Evolutionary conservation across 306 rosid genomes (phyloP).

Genomic region (Albizia julibrissin): DNA sequence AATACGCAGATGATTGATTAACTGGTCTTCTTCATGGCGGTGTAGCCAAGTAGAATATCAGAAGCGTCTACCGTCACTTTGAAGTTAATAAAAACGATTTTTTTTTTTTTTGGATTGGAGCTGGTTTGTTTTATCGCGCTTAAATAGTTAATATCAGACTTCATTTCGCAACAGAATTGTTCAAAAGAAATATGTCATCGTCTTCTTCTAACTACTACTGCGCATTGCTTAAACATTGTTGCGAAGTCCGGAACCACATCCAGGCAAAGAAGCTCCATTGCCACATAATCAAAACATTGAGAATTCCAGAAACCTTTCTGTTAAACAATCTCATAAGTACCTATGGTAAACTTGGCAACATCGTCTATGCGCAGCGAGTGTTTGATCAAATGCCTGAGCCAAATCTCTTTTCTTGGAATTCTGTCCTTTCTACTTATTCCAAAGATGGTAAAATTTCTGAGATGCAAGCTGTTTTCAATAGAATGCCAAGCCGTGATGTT

Average conservation of each 20-base stretch:
- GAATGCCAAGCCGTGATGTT: conserved; percentile 62
- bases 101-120: neutral
- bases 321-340: conserved; percentile 56
- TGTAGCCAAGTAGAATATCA: neutral
- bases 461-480: conserved; percentile 56
- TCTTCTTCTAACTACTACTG: conserved; percentile 66
- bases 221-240: conserved; percentile 61
- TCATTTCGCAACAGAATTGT: conserved; percentile 33
- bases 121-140: neutral
- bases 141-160: neutral
- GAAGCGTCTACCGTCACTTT: neutral
- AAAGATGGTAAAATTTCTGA: conserved; percentile 51
- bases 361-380: conserved; percentile 58
- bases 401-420: conserved; percentile 73
- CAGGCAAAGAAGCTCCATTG: conserved; percentile 71
- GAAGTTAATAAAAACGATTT: neutral
- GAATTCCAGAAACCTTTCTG: conserved; percentile 64
- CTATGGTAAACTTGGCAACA: conserved; percentile 54
- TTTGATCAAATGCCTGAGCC: conserved; percentile 68
- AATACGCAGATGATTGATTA: neutral
- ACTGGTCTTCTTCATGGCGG: neutral
- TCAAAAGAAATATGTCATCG: conserved; percentile 35
- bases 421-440: conserved; percentile 62
- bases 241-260: conserved; percentile 44
- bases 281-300: conserved; percentile 52